Evolutionary conservation across 257 asterid species (phyloP), one percentile per base, ranked within the genome.

Genomic region (Vinca minor): DNA sequence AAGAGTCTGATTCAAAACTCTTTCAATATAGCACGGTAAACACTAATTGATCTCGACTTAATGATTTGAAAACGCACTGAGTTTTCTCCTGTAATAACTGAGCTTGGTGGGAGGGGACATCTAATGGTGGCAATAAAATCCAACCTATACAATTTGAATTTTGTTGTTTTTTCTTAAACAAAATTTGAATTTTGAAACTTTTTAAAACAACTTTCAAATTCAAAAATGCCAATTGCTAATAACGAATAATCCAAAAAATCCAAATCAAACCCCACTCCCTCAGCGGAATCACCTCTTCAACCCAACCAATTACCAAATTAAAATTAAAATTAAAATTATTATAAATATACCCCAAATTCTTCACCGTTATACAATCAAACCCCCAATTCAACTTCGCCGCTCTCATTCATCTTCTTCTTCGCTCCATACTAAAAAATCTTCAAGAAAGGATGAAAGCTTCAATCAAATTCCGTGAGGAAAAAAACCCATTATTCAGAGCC

Each of bases 391-490:
- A 26, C 46, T 3, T 49, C 11, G 20, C 48, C 20, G 20, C 5
- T 4, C 9, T 17, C 46, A n/a, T n/a, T n/a, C n/a, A n/a, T n/a
- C 49, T 48, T 5, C 20, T 17, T 47, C n/a, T 13, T 29, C 42
- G n/a, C n/a, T n/a, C 18, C 36, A 5, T 52, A 35, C 42, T 38
- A 34, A 29, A 13, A 48, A 32, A 60, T 63, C 36, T 9, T 39
- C 28, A 12, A 52, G 11, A 7, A 21, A 79, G 34, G 12, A 92
- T 92, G 99, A 93, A 93, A 82, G 96, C 99, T 63, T 93, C 99
- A 39, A 84, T 93, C 75, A 93, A 81, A 67, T 93, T 89, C 55
- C 88, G 99, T 34, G 99, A 87, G 39, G 94, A 87, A 50, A 87
- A 82, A 65, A 87, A 76, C 77, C 99, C 99, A 18, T 52, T 93